Evolutionary conservation across 2,329 filamentous ascomycete species (phyloP).

Genomic region (Sporothrix protearum): DNA sequence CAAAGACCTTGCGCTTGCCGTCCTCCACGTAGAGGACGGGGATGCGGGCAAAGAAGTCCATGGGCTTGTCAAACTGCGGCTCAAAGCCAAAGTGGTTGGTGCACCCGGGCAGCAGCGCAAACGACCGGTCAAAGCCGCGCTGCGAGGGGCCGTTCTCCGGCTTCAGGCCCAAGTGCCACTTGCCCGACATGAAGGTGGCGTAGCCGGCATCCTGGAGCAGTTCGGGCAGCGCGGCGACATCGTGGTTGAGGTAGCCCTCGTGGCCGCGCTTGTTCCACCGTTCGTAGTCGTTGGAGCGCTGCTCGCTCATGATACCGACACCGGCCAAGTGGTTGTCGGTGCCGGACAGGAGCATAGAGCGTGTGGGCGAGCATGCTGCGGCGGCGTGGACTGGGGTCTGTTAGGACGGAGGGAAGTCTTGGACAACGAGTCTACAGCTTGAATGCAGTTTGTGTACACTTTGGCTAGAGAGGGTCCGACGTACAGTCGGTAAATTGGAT

Average conservation of each 20-base stretch:
- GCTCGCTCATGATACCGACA: neutral
- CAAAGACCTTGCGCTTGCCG: slow-evolving; percentile 37
- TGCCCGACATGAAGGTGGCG: slow-evolving; percentile 39
- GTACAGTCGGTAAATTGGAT: neutral
- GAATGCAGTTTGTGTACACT: no score
- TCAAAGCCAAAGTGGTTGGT: neutral
- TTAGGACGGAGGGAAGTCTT: no score
- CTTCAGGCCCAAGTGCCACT: neutral
- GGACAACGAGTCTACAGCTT: no score
- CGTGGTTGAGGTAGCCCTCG: slow-evolving; percentile 60
- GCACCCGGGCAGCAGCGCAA: neutral
- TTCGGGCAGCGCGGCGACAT: slow-evolving; percentile 56
- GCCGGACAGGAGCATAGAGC: slow-evolving; percentile 9
- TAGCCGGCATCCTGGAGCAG: slow-evolving; percentile 57
- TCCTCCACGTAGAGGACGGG: slow-evolving; percentile 41
- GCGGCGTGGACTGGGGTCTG: neutral
- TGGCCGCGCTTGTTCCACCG: slow-evolving; percentile 47
- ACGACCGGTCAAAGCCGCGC: neutral
- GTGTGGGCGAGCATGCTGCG: slow-evolving; percentile 7
- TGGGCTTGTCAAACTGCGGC: neutral
- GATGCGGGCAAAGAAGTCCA: slow-evolving; percentile 27
- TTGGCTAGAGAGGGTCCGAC: neutral
- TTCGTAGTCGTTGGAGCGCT: neutral
- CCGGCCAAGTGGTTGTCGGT: slow-evolving; percentile 11
- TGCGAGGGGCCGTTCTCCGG: neutral